Evolutionary conservation across 2,329 filamentous ascomycete genomes (phyloP).

Genomic region (Xylaria arbuscula): DNA sequence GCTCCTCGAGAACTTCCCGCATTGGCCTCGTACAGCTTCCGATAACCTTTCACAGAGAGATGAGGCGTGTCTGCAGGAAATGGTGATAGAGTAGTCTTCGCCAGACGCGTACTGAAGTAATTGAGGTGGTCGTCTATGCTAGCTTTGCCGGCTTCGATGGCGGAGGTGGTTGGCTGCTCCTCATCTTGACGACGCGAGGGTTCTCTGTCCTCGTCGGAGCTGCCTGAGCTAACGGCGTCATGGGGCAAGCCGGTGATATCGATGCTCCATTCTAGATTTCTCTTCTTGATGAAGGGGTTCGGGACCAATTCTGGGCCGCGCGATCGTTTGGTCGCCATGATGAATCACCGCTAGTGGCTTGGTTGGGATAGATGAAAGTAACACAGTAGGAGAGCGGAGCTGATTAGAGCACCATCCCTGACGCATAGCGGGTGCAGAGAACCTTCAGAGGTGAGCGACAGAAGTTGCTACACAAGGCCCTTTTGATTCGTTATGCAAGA

Average conservation of each 20-base stretch:
- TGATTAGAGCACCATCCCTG: not conserved
- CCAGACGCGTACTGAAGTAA: conserved; percentile 54
- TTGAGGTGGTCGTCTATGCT: conserved; percentile 54
- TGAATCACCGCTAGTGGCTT: conserved; percentile 1
- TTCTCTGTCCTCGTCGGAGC: conserved; percentile 30
- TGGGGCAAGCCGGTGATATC: conserved; percentile 39
- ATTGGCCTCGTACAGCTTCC: conserved; percentile 53
- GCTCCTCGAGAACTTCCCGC: conserved; percentile 51
- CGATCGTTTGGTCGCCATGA: conserved; percentile 49
- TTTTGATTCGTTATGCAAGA: no score
- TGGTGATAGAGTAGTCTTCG: conserved; percentile 42
- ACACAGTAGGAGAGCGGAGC: not conserved
- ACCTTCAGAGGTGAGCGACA: not conserved
- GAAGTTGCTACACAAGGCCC: no score
- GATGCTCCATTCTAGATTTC: conserved; percentile 58
- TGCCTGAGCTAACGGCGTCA: conserved; percentile 33
- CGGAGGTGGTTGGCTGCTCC: conserved; percentile 48
- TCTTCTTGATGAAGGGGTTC: conserved; percentile 61
- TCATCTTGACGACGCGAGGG: conserved; percentile 21
- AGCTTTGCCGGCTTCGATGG: conserved; percentile 56
- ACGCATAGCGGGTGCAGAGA: not conserved
- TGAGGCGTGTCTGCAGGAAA: conserved; percentile 44
- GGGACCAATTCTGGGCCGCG: conserved; percentile 53
- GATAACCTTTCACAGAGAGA: conserved; percentile 52
- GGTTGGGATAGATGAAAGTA: no score